Evolutionary conservation across 345 rosid species (phyloP), one percentile per base, ranked within the genome.

Genomic region (Microthlaspi erraticum): DNA sequence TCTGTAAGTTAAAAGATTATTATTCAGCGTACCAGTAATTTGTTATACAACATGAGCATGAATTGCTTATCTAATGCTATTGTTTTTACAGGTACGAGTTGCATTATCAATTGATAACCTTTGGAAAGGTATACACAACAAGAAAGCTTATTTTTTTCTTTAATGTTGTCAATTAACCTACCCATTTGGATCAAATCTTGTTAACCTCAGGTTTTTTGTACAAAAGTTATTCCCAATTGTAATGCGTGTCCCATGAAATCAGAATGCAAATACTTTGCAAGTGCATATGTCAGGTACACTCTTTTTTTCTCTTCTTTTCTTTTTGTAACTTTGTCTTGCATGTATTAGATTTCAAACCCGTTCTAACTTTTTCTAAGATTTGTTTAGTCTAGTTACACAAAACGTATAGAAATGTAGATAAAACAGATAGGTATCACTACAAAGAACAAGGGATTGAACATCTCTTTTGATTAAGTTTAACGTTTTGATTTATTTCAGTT

Each of bases 191-290:
- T 1, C 26, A 53, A 14, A 8, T 37, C 2, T 44, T 42, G 36
- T 20, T 10, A 26, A 59, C 2, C 45, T 3, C 78, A 92, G 95
- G 90, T 88, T 20, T 84, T 85, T 26, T 92, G 95, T 64, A 88
- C 95, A 33, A 90, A 88, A 61, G 78, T 17, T 68, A 78, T 79
- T 39, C 98, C 98, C 11, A 90, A 88, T 34, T 90, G 98, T 79
- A 84, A 85, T 8, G 88, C 85, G 0, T 92, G 96, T 75, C 98
- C 98, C 4, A 77, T 92, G 83, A 85, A 78, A 43, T 88, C 83
- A 53, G 85, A 85, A 3, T 93, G 98, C 74, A 87, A 75, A 76
- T 87, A 90, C 60, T 93, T 84, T 80, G 90, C 88, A 2, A 88
- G 93, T 82, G 85, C 88, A 78, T 73, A 73, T 78, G 88, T 86